A percentile compares a stretch with the other conserved stretches of the same genome.
Evolutionary conservation across 2,329 filamentous ascomycete species (phyloP).

Genomic region (Venturia pyrina): DNA sequence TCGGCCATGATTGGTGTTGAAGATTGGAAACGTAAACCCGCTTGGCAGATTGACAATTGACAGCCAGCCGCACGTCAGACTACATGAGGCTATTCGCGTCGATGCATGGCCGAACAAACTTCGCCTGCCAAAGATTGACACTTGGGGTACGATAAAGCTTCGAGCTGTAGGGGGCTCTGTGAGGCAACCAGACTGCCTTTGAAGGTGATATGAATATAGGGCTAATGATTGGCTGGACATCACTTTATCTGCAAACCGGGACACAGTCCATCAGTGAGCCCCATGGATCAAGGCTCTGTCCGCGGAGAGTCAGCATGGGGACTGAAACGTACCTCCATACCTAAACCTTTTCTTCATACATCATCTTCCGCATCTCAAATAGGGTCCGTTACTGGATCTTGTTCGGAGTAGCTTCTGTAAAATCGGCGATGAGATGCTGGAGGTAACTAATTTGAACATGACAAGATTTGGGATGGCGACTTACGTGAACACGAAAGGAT

Average conservation of each 20-base stretch:
- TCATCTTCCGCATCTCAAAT: neutral
- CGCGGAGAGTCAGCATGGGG: neutral
- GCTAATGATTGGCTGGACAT: neutral
- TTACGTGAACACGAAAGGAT: neutral
- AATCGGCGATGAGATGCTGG: neutral
- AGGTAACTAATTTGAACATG: neutral
- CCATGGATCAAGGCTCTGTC: neutral
- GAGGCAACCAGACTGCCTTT: neutral
- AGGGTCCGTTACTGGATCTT: neutral
- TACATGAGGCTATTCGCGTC: neutral
- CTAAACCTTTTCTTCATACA: neutral
- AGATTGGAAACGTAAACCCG: neutral
- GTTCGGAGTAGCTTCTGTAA: neutral
- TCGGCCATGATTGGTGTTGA: neutral
- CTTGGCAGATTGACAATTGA: no score
- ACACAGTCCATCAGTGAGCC: neutral
- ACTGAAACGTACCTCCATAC: neutral
- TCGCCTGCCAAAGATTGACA: neutral
- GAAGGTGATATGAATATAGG: neutral
- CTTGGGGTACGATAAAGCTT: neutral
- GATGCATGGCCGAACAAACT: neutral
- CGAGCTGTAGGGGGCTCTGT: neutral
- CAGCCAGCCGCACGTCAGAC: constrained; percentile 1
- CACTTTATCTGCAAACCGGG: constrained; percentile 2
- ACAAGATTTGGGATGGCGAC: neutral